phyloP scores from a whole-genome alignment of 140 eudicot species.

The Eryngium alpinum region DNA sequence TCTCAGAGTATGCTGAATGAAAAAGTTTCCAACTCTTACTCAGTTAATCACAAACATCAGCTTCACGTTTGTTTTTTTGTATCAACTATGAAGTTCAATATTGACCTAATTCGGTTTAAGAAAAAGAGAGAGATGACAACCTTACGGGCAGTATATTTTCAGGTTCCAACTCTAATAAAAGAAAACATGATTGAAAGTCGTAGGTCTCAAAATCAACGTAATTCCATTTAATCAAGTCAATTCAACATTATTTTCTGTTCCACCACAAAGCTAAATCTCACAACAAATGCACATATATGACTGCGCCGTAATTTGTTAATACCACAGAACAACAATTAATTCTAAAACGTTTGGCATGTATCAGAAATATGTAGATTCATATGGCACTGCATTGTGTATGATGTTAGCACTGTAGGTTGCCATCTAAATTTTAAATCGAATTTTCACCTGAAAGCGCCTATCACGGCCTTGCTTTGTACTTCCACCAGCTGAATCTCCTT shows the following conservation, averaged over 20 bases:
- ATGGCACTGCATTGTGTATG: background rate
- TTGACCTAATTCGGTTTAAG: too few relatives aligned
- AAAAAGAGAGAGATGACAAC: too few relatives aligned
- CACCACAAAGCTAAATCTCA: background rate
- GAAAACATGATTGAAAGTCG: background rate
- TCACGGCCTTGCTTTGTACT: constrained; percentile 99
- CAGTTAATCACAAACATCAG: background rate
- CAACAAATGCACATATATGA: background rate
- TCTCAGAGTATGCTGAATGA: background rate
- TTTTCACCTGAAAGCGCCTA: constrained; percentile 82
- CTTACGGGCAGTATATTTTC: too few relatives aligned
- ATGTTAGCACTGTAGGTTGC: background rate
- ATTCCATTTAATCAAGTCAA: background rate
- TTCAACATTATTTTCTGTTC: background rate
- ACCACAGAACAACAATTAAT: background rate
- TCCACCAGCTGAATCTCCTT: constrained; percentile 99
- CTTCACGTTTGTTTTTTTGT: background rate
- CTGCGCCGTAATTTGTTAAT: background rate
- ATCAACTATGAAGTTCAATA: too few relatives aligned
- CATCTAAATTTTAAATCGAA: background rate
- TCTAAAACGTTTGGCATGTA: background rate
- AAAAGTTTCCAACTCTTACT: background rate
- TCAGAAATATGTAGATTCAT: background rate
- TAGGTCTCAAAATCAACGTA: background rate
- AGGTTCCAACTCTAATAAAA: too few relatives aligned